A percentile compares a stretch with the other conserved stretches of the same genome.
Conservation (phyloP, 2,329 filamentous ascomycete genomes). For the Cladosporium sp. region DNA sequence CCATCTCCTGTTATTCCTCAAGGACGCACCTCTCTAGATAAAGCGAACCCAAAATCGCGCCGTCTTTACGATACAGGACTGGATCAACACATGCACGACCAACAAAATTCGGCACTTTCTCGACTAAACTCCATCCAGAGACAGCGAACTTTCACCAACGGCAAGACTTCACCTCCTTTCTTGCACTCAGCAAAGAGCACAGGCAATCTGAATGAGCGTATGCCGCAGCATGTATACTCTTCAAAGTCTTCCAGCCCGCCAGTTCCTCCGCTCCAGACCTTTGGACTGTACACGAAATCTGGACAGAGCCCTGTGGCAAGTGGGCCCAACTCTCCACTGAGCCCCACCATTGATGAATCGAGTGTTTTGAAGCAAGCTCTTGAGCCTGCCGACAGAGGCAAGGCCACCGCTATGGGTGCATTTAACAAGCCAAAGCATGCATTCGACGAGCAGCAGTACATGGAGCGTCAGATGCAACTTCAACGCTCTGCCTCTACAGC, state of each 20-base stretch:
- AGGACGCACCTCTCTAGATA: conserved; percentile 47
- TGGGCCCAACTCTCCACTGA: conserved; percentile 50
- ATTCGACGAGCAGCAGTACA: conserved; percentile 81
- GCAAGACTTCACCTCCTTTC: conserved; percentile 43
- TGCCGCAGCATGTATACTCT: conserved; percentile 24
- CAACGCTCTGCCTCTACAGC: conserved; percentile 48
- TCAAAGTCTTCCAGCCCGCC: conserved; percentile 35
- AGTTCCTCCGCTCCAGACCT: conserved; percentile 32
- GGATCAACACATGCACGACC: conserved; percentile 72
- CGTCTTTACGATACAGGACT: conserved; percentile 80
- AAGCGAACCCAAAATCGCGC: conserved; percentile 64
- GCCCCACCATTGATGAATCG: conserved; percentile 66
- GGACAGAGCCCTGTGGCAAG: conserved; percentile 35
- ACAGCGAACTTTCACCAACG: conserved; percentile 49
- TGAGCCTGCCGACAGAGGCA: conserved; percentile 71
- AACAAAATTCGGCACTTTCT: conserved; percentile 71
- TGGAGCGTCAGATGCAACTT: conserved; percentile 75
- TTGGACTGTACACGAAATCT: conserved; percentile 34
- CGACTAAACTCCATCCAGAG: conserved; percentile 73
- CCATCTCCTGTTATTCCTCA: conserved; percentile 20
- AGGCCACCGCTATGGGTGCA: conserved; percentile 68
- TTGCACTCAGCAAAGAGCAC: conserved; percentile 50
- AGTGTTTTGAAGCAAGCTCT: conserved; percentile 57
- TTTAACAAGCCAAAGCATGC: conserved; percentile 69
- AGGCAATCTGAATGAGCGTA: conserved; percentile 57